phyloP scores from a whole-genome alignment of 768 basidiomycete species.

The Phylloporus sp. region DNA sequence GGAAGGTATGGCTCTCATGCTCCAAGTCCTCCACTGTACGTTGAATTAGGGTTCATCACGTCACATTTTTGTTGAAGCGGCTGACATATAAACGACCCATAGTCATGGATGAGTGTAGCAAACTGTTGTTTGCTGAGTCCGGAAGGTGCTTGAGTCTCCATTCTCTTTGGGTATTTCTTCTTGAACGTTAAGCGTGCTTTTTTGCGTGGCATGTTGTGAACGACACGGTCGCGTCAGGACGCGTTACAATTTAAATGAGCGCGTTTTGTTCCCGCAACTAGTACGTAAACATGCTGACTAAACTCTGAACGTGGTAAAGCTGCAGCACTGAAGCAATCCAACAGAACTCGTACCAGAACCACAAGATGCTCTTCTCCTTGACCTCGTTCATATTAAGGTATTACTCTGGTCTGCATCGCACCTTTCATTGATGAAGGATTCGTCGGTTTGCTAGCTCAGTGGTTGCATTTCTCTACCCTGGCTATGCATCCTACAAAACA shows the following conservation, averaged over 20 bases:
- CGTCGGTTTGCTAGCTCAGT: conserved; percentile 45
- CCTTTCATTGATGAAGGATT: not conserved
- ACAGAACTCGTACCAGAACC: not conserved
- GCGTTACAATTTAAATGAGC: conserved; percentile 29
- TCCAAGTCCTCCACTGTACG: conserved; percentile 13
- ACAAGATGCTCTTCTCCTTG: conserved; percentile 44
- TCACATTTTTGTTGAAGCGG: not conserved
- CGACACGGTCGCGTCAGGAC: conserved; percentile 22
- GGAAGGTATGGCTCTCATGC: conserved; percentile 24
- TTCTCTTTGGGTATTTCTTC: conserved; percentile 8
- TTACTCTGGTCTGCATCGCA: conserved; percentile 27
- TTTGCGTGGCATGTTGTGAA: conserved; percentile 25
- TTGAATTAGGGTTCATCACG: not conserved
- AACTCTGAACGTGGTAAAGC: conserved; percentile 12
- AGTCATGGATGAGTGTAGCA: conserved; percentile 1
- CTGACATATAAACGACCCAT: conserved; percentile 19
- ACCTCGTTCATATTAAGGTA: conserved; percentile 41
- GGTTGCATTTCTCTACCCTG: conserved; percentile 83
- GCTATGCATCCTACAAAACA: conserved; percentile 95
- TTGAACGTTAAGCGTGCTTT: conserved; percentile 12
- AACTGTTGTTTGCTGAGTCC: conserved; percentile 16
- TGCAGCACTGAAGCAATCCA: conserved; percentile 1
- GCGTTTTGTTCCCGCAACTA: conserved; percentile 12
- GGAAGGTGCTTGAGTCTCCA: not conserved
- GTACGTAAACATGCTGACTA: conserved; percentile 23